These are phyloP conservation scores for Flaveria sonorensis DNA, from an alignment of 129 eudicot genomes.

Conservation along the genomic window DNA sequence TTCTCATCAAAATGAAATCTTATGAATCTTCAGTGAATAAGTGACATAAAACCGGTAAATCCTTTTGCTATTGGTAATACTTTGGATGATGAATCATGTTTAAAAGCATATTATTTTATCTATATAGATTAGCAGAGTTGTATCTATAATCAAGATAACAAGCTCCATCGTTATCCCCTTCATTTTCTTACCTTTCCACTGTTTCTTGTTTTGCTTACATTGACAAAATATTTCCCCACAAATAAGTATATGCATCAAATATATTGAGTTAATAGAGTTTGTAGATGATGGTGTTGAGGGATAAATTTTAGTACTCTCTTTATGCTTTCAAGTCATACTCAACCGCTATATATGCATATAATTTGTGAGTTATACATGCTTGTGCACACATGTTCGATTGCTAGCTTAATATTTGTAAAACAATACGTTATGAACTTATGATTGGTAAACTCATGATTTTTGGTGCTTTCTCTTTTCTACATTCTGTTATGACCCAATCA, in stretches of 20 bases:
- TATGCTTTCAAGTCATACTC: constrained; percentile 2
- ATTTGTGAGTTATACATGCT: not conserved
- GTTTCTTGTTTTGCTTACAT: not conserved
- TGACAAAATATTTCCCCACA: not conserved
- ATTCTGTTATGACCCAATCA: not conserved
- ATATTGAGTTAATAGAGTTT: not conserved
- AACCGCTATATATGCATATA: not conserved
- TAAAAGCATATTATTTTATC: not conserved
- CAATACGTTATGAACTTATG: not conserved
- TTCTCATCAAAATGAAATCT: not conserved
- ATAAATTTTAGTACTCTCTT: constrained; percentile 58
- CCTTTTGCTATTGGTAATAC: not conserved
- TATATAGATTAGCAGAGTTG: not conserved
- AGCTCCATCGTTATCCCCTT: not conserved
- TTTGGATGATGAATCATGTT: not conserved
- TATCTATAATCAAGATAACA: not conserved
- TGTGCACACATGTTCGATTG: not conserved
- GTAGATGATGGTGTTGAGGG: constrained; percentile 56
- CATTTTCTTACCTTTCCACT: not conserved
- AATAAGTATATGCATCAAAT: not conserved
- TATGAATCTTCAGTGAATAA: not conserved
- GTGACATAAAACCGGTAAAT: not conserved
- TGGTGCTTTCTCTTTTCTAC: not conserved
- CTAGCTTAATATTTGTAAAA: not conserved
- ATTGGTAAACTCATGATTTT: not conserved